Evolutionary conservation across 2,329 filamentous ascomycete genomes (phyloP), one percentile per base, ranked within the genome.

Genomic region (Drechslera avenae): DNA sequence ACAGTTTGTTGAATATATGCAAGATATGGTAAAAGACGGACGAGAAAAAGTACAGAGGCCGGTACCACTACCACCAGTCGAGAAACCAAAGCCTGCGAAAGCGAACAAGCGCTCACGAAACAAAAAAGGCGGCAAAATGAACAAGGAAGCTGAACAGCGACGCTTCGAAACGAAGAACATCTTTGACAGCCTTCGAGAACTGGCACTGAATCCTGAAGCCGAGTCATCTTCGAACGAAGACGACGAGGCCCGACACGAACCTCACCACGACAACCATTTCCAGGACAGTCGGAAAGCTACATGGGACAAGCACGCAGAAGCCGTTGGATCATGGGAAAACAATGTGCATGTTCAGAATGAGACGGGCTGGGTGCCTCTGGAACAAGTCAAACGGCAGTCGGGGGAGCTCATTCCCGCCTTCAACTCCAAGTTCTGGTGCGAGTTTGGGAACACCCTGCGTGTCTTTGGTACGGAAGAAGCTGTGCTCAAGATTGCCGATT

Each of bases 381-480:
- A 64, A 39, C 49, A 50, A 16, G 19, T 48, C 3, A 39, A 59
- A 39, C 56, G 71, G 4, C 39, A 50, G 12, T 47, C 70, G 6
- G 77, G 76, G 53, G 66, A 76, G 34, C 63, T 81, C 37, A 81
- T 87, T 53, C 83, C 84, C 6, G 65, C 73, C 1, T 80, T 81
- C 50, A 73, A 75, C 1, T 75, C 74, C 4, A 68, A 74, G 13
- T 86, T 86, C 62, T 87, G 84, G 84, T 61, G 70, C 3, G 66
- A 78, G 8, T 85, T 85, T 64, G 81, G 81, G 1, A 86, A 86
- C 58, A 82, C 78, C 56, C 64, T 86, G 47, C 74, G 84, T 32
- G 79, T 85, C 1, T 86, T 85, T 71, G 84, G 83, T 2, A 86
- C 83, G 0, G 62, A 77, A 39, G 83, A 87, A 66, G 75, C 55